Conservation (phyloP, 495 filamentous ascomycete species). For the Amorphotheca resinae region DNA sequence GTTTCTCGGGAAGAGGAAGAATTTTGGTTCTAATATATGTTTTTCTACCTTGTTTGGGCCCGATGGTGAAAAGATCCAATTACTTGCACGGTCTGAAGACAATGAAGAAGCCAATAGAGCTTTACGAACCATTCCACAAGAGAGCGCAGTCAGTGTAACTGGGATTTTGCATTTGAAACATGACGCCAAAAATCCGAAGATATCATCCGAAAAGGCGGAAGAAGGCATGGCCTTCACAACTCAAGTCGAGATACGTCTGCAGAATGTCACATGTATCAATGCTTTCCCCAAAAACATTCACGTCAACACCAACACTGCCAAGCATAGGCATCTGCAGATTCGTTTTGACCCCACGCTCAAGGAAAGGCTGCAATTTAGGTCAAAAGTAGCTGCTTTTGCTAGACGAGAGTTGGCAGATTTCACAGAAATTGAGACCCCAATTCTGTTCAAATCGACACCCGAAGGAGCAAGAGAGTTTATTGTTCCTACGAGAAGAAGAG, state of each 20-base stretch:
- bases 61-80: background rate
- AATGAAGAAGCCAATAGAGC: background rate
- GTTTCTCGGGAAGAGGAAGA: constrained; percentile 1
- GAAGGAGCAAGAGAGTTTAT: constrained; percentile 93
- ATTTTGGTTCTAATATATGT: background rate
- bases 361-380: constrained; percentile 48
- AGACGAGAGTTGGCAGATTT: constrained; percentile 48
- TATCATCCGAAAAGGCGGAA: background rate
- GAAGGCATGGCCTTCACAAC: background rate
- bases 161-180: constrained; percentile 10
- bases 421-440: constrained; percentile 76
- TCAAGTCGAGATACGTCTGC: constrained; percentile 45
- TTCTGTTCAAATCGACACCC: constrained; percentile 94
- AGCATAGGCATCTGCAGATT: constrained; percentile 72
- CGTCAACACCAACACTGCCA: constrained; percentile 29
- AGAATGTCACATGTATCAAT: constrained; percentile 57
- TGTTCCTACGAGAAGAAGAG: constrained; percentile 67
- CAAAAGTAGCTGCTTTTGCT: constrained; percentile 35
- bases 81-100: background rate
- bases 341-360: constrained; percentile 53
- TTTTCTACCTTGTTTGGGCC: background rate
- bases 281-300: constrained; percentile 65
- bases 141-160: constrained; percentile 14
- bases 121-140: constrained; percentile 19
- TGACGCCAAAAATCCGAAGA: background rate